Evolutionary conservation across 2,329 filamentous ascomycete species (phyloP), one percentile per base, ranked within the genome.

Genomic region (Fusarium globosum): DNA sequence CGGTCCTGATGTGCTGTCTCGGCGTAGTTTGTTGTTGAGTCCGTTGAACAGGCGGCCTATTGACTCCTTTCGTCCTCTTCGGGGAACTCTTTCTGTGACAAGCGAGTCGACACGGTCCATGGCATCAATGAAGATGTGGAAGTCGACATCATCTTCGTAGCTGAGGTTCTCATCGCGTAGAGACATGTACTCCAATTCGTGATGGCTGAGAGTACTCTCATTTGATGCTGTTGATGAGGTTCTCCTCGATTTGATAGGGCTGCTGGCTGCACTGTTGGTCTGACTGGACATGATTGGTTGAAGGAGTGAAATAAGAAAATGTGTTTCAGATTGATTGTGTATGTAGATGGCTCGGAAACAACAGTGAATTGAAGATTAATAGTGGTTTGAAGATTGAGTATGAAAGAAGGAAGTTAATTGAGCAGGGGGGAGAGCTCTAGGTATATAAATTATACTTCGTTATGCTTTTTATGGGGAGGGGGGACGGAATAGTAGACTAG

Each of bases 101-200:
- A 78, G 67, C 28, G 69, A 51, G 33, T 78, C 76, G 49, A 78
- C 76, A 16, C 73, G 74, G 30, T 78, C 74, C 51, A 78, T 59
- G 38, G 70, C 73, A 48, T 77, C 73, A 56, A 78, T 78, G 49
- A 77, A 78, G 36, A 65, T 71, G 69, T 78, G 76, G 49, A 78
- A 78, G 41, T 78, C 68, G 33, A 68, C 64, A 43, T 78, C 76
- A 12, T 78, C 76, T 62, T 78, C 76, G 56, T 77, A 78, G 49
- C 68, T 65, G 35, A 78, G 62, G n/a, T 69, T 66, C 12, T 73
- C 46, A 33, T 78, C 76, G 49, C 76, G 73, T 15, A 78, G 65
- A n/a, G 73, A 64, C 33, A 71, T 52, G 57, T 77, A 78, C 49
- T 78, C 76, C 18, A 67, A 45, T 35, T 78, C 76, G 30, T 78